Percentiles rank a stretch among this genome's conserved stretches.
Conservation (phyloP, 441 rosid genomes). For the Adansonia madagascariensis region DNA sequence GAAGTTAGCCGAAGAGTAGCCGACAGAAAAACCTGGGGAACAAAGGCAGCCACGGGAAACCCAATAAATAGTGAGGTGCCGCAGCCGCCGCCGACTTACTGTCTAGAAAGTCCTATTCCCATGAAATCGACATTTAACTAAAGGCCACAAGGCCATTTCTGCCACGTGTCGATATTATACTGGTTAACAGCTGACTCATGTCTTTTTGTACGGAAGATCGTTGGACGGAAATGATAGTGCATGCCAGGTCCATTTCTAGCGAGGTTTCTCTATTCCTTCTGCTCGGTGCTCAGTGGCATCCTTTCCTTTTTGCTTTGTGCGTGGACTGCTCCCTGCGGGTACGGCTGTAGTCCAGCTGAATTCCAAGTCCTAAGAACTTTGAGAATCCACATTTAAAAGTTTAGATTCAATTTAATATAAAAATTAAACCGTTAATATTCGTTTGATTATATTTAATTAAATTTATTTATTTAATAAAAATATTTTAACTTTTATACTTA, state of each 20-base stretch:
- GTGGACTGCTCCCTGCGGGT: no score
- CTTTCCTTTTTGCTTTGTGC: background rate
- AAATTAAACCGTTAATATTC: no score
- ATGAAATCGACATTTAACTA: constrained; percentile 52
- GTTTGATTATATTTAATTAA: no score
- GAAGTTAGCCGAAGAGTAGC: constrained; percentile 21
- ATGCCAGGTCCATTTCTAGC: constrained; percentile 39
- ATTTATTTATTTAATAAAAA: no score
- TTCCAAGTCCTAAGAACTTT: no score
- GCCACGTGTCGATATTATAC: constrained; percentile 30
- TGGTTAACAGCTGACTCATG: constrained; percentile 17
- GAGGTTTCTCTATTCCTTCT: constrained; percentile 2
- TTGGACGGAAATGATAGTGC: constrained; percentile 41
- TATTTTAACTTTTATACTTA: no score
- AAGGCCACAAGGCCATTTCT: background rate
- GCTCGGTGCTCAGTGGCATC: no score
- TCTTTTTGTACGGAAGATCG: constrained; percentile 22
- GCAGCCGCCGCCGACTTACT: constrained; percentile 56
- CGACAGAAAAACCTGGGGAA: constrained; percentile 28
- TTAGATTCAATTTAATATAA: no score
- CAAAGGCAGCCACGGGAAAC: constrained; percentile 37
- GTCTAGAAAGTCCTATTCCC: constrained; percentile 26
- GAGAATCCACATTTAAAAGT: no score
- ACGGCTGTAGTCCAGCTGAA: no score
- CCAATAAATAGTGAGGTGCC: constrained; percentile 49